Percentiles rank a stretch among this genome's conserved stretches.
Conservation (phyloP, 441 rosid species). For the Hura crepitans region DNA sequence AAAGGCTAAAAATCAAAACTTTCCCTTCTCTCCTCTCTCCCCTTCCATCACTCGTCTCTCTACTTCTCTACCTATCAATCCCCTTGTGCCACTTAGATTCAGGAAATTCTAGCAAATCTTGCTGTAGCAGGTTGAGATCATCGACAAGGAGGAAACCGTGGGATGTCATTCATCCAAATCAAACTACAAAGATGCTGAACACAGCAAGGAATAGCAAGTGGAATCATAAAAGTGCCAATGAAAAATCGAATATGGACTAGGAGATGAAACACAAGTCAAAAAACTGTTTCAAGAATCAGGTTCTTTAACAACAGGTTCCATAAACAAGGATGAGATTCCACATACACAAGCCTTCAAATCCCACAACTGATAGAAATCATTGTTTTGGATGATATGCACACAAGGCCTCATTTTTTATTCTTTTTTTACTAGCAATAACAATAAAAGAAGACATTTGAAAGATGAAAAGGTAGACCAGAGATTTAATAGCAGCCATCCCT, state of each 20-base stretch:
- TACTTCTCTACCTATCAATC: no score
- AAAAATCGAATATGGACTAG: background rate
- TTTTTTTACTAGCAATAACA: background rate
- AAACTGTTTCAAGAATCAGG: background rate
- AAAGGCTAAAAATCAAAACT: no score
- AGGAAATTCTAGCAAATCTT: no score
- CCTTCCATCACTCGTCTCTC: no score
- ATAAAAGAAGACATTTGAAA: background rate
- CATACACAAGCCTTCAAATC: background rate
- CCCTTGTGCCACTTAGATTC: no score
- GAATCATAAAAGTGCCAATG: background rate
- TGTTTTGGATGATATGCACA: background rate
- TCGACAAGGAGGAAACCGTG: no score
- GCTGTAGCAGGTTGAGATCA: no score
- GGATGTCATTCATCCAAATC: no score
- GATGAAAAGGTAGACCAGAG: background rate
- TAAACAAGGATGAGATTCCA: background rate
- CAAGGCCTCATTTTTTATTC: background rate
- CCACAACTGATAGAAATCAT: background rate
- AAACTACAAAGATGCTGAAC: background rate
- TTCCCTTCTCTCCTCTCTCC: no score
- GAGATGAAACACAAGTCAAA: background rate
- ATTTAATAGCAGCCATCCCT: constrained; percentile 17
- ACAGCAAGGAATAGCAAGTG: background rate
- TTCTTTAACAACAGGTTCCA: background rate